Evolutionary conservation across 140 eudicot species (phyloP), one percentile per base, ranked within the genome.

Genomic region (Erigeron philadelphicus): DNA sequence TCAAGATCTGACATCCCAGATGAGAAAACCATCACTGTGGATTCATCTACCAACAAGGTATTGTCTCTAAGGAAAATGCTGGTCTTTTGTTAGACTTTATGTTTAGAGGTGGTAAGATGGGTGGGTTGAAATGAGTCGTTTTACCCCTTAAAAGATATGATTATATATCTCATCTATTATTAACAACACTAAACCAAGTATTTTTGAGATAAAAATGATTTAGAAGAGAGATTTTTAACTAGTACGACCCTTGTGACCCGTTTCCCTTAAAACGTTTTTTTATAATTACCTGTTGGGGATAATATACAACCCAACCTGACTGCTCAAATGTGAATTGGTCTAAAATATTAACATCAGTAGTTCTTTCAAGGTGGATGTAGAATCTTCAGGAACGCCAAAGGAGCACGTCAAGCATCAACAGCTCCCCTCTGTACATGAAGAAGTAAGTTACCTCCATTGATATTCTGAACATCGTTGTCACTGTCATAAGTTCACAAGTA

Each of bases 351-450:
- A 77, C 82, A 64, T 46, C 64, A 52, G 77, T 75, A 77, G 72
- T 77, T 77, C 61, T 59, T 75, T 80, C 81, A 71, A 66, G 81
- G 76, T 38, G 75, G 83, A 73, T 38, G 81, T 43, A 10, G 85
- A 70, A 35, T 44, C 82, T 76, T 67, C 82, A 8, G 66, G 79
- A 76, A 47, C 46, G 58, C 70, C 65, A 45, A 76, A 70, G 78
- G 83, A 82, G 75, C 68, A 58, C 9, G 64, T 52, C 41, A 75
- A 49, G 64, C 83, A 77, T 67, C 25, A 82, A 67, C 87, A 83
- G 38, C 88, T 81, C 58, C 41, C 88, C 48, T 81, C 88, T n/a
- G 88, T 86, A 50, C 87, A 15, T 9, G 95, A 87, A 79, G 92
- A 86, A 77, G 97, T 85, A 74, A 76, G 84, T 81, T 50, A 56